A percentile compares a stretch with the other conserved stretches of the same genome.
Evolutionary conservation across 352 stramenopile genomes (phyloP).

Genomic region (Pythium aphanidermatum): DNA sequence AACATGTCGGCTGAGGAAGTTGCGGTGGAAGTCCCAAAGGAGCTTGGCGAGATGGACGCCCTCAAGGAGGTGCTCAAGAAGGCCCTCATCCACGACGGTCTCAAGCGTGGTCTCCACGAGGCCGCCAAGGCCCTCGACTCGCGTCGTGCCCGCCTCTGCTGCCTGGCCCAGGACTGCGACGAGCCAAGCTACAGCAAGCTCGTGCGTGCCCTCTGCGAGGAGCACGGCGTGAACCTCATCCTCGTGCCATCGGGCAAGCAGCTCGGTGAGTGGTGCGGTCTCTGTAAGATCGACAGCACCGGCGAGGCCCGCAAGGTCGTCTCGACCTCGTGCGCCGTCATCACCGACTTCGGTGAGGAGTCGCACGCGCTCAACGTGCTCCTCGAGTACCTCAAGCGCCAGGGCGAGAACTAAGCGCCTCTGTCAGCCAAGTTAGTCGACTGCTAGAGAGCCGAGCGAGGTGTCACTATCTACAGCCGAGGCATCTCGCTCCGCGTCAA

Average conservation of each 20-base stretch:
- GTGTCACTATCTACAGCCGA: background rate
- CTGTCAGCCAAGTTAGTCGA: background rate
- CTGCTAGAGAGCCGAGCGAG: background rate
- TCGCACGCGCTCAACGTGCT: conserved; percentile 97
- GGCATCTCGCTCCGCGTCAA: too few relatives aligned
- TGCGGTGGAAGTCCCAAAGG: conserved; percentile 88
- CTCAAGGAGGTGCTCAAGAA: conserved; percentile 99
- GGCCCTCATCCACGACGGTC: conserved; percentile 98
- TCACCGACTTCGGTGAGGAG: conserved; percentile 99
- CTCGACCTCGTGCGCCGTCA: conserved; percentile 96
- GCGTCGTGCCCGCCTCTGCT: conserved; percentile 96
- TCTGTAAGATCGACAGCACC: conserved; percentile 98
- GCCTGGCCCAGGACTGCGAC: conserved; percentile 99
- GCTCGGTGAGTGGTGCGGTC: conserved; percentile 98
- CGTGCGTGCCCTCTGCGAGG: conserved; percentile 94
- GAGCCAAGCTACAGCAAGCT: conserved; percentile 99
- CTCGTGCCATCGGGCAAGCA: conserved; percentile 94
- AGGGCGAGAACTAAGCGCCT: conserved; percentile 81
- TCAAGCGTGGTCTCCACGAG: conserved; percentile 98
- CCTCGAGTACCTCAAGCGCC: conserved; percentile 98
- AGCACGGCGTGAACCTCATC: conserved; percentile 93
- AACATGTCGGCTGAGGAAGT: conserved; percentile 92
- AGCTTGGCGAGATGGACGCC: conserved; percentile 96
- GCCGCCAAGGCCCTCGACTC: conserved; percentile 98
- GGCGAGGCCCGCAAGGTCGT: conserved; percentile 98